A percentile compares a stretch with the other conserved stretches of the same genome.
Evolutionary conservation across 345 rosid genomes (phyloP).

Genomic region (Geranium rotundifolium): DNA sequence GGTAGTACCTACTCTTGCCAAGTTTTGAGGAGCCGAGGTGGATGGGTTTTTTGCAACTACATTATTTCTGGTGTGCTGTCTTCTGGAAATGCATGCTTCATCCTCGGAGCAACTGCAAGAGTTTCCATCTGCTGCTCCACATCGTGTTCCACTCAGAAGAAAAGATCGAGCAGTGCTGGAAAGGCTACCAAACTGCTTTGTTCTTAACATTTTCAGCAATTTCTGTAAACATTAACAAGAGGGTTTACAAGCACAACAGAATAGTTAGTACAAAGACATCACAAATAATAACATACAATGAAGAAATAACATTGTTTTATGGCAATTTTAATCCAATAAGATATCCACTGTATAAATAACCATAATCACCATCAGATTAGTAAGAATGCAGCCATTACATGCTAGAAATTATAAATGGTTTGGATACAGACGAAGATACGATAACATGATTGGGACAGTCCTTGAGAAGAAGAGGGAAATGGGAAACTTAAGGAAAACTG

Average conservation of each 20-base stretch:
- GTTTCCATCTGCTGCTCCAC: constrained; percentile 54
- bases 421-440: neutral
- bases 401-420: neutral
- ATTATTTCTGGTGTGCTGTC: constrained; percentile 36
- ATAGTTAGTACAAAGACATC: neutral
- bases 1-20: constrained; percentile 25
- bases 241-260: neutral
- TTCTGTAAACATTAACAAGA: constrained; percentile 4
- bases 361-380: neutral
- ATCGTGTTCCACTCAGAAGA: constrained; percentile 53
- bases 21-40: constrained; percentile 17
- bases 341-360: neutral
- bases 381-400: neutral
- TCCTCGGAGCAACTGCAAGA: constrained; percentile 66
- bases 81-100: constrained; percentile 54
- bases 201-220: constrained; percentile 55
- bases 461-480: neutral
- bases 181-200: constrained; percentile 60
- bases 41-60: constrained; percentile 31
- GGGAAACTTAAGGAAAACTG: neutral
- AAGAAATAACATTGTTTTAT: neutral
- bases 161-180: constrained; percentile 63
- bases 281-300: neutral
- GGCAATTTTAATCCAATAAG: neutral
- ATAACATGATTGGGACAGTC: neutral